These are phyloP conservation scores for Stygiomarasmius scandens DNA, from an alignment of 1,284 basidiomycete genomes.

Conservation along the genomic window DNA sequence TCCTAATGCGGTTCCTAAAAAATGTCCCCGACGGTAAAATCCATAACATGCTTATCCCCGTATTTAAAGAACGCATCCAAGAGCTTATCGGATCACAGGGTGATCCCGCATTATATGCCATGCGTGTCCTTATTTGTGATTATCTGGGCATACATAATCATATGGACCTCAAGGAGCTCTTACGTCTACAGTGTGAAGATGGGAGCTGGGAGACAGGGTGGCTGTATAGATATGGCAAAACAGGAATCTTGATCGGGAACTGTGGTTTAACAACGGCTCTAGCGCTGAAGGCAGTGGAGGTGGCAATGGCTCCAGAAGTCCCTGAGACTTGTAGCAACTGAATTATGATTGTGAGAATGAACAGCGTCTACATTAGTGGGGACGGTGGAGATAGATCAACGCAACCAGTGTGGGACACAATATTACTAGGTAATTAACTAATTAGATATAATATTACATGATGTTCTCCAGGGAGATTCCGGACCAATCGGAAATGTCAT, in stretches of 20 bases:
- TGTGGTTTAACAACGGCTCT: conserved; percentile 43
- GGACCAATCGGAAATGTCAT: too few relatives aligned
- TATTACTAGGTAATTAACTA: too few relatives aligned
- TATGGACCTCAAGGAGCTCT: conserved; percentile 32
- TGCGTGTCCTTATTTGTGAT: conserved; percentile 35
- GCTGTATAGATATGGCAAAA: conserved; percentile 43
- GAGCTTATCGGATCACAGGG: conserved; percentile 52
- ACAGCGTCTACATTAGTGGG: too few relatives aligned
- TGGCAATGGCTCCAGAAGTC: too few relatives aligned
- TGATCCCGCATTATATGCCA: conserved; percentile 45
- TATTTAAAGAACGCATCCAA: conserved; percentile 46
- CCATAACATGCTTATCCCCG: conserved; percentile 36
- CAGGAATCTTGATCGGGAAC: conserved; percentile 39
- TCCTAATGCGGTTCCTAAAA: conserved; percentile 52
- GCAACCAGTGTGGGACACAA: too few relatives aligned
- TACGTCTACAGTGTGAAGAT: conserved; percentile 38
- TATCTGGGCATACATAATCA: conserved; percentile 29
- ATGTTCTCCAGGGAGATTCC: too few relatives aligned
- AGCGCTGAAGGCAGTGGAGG: too few relatives aligned
- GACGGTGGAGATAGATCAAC: too few relatives aligned
- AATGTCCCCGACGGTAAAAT: conserved; percentile 29
- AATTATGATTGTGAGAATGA: too few relatives aligned
- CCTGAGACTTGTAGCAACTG: too few relatives aligned
- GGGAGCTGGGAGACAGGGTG: conserved; percentile 42
- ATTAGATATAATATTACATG: too few relatives aligned